Evolutionary conservation across 2,329 filamentous ascomycete species (phyloP), one percentile per base, ranked within the genome.

Genomic region (Pseudopyricularia cyperi): DNA sequence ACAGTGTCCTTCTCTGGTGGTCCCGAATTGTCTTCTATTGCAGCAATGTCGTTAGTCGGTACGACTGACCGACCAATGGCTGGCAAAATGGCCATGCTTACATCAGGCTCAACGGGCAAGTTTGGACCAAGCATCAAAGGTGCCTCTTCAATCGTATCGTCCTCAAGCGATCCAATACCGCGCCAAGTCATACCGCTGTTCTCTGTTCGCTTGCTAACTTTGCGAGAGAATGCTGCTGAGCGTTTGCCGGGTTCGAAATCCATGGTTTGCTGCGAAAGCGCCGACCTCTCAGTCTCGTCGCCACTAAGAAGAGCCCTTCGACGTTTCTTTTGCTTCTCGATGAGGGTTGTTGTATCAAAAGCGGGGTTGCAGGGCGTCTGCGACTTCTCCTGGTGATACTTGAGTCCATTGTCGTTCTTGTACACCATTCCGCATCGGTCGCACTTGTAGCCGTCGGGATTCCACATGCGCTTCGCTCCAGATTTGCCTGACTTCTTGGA

Each of bases 361-460:
- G 62, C 60, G 2, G 76, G 71, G 56, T 82, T 82, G 58, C 78
- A 82, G 14, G 68, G 22, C 3, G 73, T 74, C 54, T 67, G 67
- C 1, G 77, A 75, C 57, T 79, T 80, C 33, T 72, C 73, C 14
- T 74, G 62, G 55, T 82, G 78, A 58, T 82, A 82, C 50, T 79
- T 76, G 15, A 81, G 65, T 0, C 78, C 78, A 46, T 77, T 66
- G 33, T 75, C 68, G 50, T 81, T 81, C 61, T 79, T 80, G 76
- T 77, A 82, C 11, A 62, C 65, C 3, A 70, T 71, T 9, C 71
- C 71, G 54, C 78, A 82, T 44, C 71, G 75, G 9, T 76, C 70
- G 55, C 78, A 82, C 19, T 63, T 66, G 58, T 66, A 79, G 2
- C 64, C 57, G 28, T 65, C 64, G 15, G 51, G 34, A 55, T 51